Conservation (phyloP, 257 asterid genomes). For the Solanum pinnatisectum region DNA sequence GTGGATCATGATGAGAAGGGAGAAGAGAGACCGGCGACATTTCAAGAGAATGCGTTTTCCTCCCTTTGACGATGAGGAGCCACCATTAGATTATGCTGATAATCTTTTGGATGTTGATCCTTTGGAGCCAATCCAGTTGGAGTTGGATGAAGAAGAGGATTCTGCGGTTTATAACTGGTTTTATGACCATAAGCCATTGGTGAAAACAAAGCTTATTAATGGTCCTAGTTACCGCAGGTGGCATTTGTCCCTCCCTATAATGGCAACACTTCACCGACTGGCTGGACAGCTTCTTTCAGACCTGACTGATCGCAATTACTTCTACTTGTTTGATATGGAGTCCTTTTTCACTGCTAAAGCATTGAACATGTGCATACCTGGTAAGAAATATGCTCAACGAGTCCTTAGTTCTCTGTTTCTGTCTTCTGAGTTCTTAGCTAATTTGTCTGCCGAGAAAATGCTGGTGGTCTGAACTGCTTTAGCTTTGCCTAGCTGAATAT, state of each 20-base stretch:
- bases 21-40: conserved; percentile 95
- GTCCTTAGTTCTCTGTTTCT: not conserved
- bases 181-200: conserved; percentile 97
- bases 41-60: conserved; percentile 99
- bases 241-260: conserved; percentile 96
- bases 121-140: conserved; percentile 93
- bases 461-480: not conserved
- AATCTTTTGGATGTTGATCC: conserved; percentile 96
- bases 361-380: conserved; percentile 96
- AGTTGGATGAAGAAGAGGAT: conserved; percentile 95
- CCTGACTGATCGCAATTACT: conserved; percentile 84
- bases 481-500: not conserved
- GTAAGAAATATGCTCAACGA: conserved; percentile 22
- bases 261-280: conserved; percentile 97
- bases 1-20: conserved; percentile 99
- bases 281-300: conserved; percentile 98
- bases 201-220: conserved; percentile 88
- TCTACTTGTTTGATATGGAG: conserved; percentile 96
- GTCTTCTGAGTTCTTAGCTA: not conserved
- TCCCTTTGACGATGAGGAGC: conserved; percentile 98
- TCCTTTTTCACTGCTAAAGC: conserved; percentile 97
- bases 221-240: conserved; percentile 98
- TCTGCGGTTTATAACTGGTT: conserved; percentile 95
- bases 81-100: conserved; percentile 96
- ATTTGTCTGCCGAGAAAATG: not conserved